These are phyloP conservation scores for Plantago rigida DNA, from an alignment of 305 asterid genomes.

Conservation along the genomic window DNA sequence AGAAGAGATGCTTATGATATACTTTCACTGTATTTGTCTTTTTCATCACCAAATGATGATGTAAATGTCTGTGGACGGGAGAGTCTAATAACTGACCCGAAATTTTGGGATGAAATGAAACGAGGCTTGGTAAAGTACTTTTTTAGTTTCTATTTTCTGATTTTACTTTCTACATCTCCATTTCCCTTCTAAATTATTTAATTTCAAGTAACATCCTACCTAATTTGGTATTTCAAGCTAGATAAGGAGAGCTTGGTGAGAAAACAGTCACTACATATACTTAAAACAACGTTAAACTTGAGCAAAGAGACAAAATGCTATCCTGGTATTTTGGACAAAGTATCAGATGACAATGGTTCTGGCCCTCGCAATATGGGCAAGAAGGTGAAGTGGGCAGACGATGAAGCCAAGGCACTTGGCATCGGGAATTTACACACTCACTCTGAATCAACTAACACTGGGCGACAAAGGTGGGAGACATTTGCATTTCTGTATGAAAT, in stretches of 20 bases:
- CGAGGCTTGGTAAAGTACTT: conserved; percentile 67
- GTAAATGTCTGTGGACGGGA: conserved; percentile 32
- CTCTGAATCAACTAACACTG: conserved; percentile 33
- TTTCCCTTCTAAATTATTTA: conserved; percentile 19
- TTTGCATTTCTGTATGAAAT: conserved; percentile 85
- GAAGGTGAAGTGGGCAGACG: conserved; percentile 79
- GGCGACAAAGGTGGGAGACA: conserved; percentile 72
- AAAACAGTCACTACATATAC: conserved; percentile 73
- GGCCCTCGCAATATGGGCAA: conserved; percentile 42
- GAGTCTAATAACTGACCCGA: conserved; percentile 43
- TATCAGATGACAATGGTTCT: conserved; percentile 36
- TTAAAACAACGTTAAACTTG: conserved; percentile 52
- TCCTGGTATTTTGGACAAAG: conserved; percentile 15
- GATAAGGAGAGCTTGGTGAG: conserved; percentile 74
- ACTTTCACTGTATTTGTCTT: conserved; percentile 66
- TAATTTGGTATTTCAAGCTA: conserved; percentile 42
- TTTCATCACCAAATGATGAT: conserved; percentile 41
- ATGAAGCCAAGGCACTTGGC: conserved; percentile 82
- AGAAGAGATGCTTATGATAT: conserved; percentile 79
- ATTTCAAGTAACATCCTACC: conserved; percentile 24
- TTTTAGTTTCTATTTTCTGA: conserved; percentile 3
- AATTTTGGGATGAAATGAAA: conserved; percentile 75
- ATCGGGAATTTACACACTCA: conserved; percentile 53
- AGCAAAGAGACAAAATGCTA: conserved; percentile 31
- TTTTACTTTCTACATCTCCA: not conserved